Conservation (phyloP, 2,329 filamentous ascomycete species). For the Hypoxylon sp. region DNA sequence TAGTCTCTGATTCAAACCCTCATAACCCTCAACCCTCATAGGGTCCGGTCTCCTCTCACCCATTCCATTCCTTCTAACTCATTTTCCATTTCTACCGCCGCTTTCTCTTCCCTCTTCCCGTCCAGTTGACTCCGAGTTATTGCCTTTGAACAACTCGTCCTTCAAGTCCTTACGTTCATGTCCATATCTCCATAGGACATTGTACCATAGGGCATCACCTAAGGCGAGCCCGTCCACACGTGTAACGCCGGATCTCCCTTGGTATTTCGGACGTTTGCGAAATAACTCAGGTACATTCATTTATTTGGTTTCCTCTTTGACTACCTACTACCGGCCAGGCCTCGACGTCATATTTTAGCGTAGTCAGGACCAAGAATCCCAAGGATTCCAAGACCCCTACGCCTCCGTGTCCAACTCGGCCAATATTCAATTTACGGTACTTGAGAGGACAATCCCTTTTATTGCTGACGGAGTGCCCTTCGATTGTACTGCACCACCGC, state of each 20-base stretch:
- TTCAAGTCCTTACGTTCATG: constrained; percentile 22
- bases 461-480: constrained; percentile 16
- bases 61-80: constrained; percentile 7
- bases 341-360: constrained; percentile 44
- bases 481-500: constrained; percentile 19
- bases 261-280: constrained; percentile 29
- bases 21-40: constrained; percentile 12
- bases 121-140: constrained; percentile 9
- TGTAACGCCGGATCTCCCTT: constrained; percentile 15
- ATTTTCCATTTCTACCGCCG: constrained; percentile 39
- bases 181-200: neutral
- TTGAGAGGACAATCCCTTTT: constrained; percentile 13
- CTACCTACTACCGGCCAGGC: constrained; percentile 16
- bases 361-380: constrained; percentile 45
- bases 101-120: constrained; percentile 18
- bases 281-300: constrained; percentile 14
- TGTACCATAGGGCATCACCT: too few relatives aligned
- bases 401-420: constrained; percentile 42
- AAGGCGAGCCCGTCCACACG: constrained; percentile 1
- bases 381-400: constrained; percentile 45
- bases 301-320: constrained; percentile 22
- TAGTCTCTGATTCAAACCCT: constrained; percentile 20
- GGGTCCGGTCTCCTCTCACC: constrained; percentile 15
- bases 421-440: constrained; percentile 27
- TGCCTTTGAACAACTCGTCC: constrained; percentile 23